Evolutionary conservation across 2,329 filamentous ascomycete species (phyloP), one percentile per base, ranked within the genome.

Genomic region (Trichophyton benhamiae): DNA sequence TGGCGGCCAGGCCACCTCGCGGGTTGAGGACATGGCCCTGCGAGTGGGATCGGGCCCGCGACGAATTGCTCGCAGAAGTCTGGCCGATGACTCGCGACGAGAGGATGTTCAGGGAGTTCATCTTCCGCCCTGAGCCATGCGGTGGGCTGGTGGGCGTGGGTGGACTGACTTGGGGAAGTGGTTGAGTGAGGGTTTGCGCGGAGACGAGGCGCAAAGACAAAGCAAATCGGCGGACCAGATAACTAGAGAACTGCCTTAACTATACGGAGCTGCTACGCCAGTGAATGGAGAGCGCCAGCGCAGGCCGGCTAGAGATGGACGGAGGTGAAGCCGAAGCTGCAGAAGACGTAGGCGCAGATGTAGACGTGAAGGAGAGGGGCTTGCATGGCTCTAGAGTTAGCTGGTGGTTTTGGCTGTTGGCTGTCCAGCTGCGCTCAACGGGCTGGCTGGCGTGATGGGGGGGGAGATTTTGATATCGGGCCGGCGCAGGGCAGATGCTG

Each of bases 41-140:
- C 44, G 80, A 83, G 64, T 75, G 76, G 64, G 80, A 80, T 67
- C 82, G 80, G 64, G 80, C 79, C 65, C 81, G 79, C 62, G 76
- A 71, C 62, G 67, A 71, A 61, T 67, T 70, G 20, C 77, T 77
- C 27, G 59, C 15, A 66, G 81, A 78, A 66, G 81, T 80, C 71
- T 79, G 79, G 71, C 83, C 82, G 71, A 85, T 83, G 73, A 91
- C 88, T 78, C 88, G 87, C 74, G 89, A 85, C 71, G 90, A 94
- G 74, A 96, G 84, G 75, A 96, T 89, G 79, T 94, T 95, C 80
- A 96, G 81, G 70, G 91, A 95, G 85, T 96, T 96, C 92, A 96
- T 96, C 78, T 82, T 88, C 80, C 76, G 75, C 72, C 69, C 67
- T 67, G 70, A 72, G 77, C 76, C 78, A 80, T 80, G 72, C 41